These are phyloP conservation scores for Talaromyces nanjingensis DNA, from an alignment of 495 filamentous ascomycete species.

Conservation along the genomic window DNA sequence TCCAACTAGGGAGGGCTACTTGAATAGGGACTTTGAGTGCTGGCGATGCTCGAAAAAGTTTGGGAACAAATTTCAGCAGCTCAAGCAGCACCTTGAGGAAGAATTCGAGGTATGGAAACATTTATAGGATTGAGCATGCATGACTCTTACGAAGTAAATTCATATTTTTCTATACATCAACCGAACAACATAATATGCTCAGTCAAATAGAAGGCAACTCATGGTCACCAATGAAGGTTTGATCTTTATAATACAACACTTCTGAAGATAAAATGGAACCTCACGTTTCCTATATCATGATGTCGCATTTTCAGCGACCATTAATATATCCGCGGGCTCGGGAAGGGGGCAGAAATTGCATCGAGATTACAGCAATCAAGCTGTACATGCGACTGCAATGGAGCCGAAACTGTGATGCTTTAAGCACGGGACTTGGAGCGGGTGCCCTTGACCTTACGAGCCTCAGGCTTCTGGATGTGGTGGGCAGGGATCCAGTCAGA, in stretches of 20 bases:
- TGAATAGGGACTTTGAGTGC: conserved; percentile 60
- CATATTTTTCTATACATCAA: not conserved
- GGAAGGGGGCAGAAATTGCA: not conserved
- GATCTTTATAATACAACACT: conserved; percentile 5
- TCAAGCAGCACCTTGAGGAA: conserved; percentile 73
- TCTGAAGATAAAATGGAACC: not conserved
- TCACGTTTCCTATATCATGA: not conserved
- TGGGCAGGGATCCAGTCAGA: conserved; percentile 92
- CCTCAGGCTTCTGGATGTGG: conserved; percentile 81
- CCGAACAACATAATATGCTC: not conserved
- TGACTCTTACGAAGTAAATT: not conserved
- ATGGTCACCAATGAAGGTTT: not conserved
- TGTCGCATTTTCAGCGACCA: conserved; percentile 1
- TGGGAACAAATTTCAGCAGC: conserved; percentile 57
- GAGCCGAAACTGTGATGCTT: not conserved
- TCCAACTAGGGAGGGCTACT: conserved; percentile 46
- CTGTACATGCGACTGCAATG: not conserved
- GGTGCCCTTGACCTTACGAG: conserved; percentile 70
- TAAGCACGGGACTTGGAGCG: conserved; percentile 48
- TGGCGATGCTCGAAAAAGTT: conserved; percentile 81
- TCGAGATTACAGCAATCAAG: not conserved
- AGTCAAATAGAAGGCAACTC: not conserved
- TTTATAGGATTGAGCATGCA: conserved; percentile 33
- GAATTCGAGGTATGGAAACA: conserved; percentile 81
- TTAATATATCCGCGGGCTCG: not conserved